These are phyloP conservation scores for Gigaspora rosea DNA, from an alignment of 192 early-diverging fungal genomes.

Conservation along the genomic window DNA sequence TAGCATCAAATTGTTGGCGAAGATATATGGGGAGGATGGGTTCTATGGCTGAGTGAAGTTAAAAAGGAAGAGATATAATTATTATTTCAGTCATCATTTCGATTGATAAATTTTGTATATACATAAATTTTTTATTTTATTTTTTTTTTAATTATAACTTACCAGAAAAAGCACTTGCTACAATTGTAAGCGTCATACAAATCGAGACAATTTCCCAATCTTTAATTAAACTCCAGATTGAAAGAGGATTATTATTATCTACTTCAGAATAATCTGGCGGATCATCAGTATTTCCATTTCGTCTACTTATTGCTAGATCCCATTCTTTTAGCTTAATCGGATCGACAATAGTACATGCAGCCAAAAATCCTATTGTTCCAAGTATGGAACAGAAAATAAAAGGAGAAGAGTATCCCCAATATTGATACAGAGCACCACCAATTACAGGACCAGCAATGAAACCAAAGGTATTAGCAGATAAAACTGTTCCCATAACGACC, in stretches of 20 bases:
- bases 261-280: conserved; percentile 28
- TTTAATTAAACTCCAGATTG: conserved; percentile 47
- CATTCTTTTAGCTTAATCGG: conserved; percentile 39
- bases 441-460: conserved; percentile 68
- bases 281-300: conserved; percentile 32
- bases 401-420: conserved; percentile 66
- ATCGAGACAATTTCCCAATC: conserved; percentile 52
- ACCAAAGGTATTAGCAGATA: conserved; percentile 68
- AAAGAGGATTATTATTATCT: conserved; percentile 33
- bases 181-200: conserved; percentile 46
- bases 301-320: conserved; percentile 35
- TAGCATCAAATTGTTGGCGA: conserved; percentile 38
- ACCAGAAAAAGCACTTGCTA: conserved; percentile 56
- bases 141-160: not conserved
- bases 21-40: conserved; percentile 59
- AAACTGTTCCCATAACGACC: conserved; percentile 70
- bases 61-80: conserved; percentile 29
- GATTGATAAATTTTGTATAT: conserved; percentile 19
- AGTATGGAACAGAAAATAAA: conserved; percentile 70
- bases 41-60: conserved; percentile 49
- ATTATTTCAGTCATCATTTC: not conserved
- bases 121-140: conserved; percentile 26
- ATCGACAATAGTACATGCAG: conserved; percentile 63
- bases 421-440: conserved; percentile 65
- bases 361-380: conserved; percentile 59